Conservation (phyloP, 192 early-diverging fungal species). For the Chytriomyces sp. region DNA sequence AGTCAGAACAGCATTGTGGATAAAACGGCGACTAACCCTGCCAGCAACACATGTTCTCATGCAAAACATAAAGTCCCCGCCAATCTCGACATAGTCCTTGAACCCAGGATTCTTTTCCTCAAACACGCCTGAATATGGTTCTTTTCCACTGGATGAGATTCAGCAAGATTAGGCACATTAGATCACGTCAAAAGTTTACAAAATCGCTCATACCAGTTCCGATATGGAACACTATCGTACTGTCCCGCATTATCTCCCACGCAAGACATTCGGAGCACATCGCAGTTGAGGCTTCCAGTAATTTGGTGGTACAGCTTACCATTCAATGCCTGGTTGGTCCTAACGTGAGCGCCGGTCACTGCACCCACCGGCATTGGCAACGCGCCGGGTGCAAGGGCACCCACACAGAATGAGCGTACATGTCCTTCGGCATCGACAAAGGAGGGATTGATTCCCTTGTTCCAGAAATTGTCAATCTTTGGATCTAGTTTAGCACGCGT, state of each 20-base stretch:
- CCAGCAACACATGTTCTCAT: slow-evolving; percentile 39
- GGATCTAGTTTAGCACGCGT: not conserved
- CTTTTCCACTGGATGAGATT: slow-evolving; percentile 29
- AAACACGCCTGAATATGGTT: slow-evolving; percentile 41
- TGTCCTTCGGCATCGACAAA: slow-evolving; percentile 45
- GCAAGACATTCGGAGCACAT: slow-evolving; percentile 37
- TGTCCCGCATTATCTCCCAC: not conserved
- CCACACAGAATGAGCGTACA: slow-evolving; percentile 44
- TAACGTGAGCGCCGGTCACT: slow-evolving; percentile 37
- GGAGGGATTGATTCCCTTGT: slow-evolving; percentile 20
- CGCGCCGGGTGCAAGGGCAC: slow-evolving; percentile 31
- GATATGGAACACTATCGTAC: slow-evolving; percentile 31
- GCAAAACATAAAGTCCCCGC: slow-evolving; percentile 46
- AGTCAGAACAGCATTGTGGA: too few relatives aligned
- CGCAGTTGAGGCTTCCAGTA: slow-evolving; percentile 36
- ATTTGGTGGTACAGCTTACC: slow-evolving; percentile 38
- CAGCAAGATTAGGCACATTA: too few relatives aligned
- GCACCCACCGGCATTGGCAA: slow-evolving; percentile 23
- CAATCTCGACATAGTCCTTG: slow-evolving; percentile 37
- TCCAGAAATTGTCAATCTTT: slow-evolving; percentile 28
- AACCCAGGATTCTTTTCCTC: slow-evolving; percentile 4
- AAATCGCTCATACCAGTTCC: slow-evolving; percentile 9
- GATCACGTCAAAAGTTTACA: too few relatives aligned
- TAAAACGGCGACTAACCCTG: too few relatives aligned
- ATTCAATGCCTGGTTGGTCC: not conserved